A percentile compares a stretch with the other conserved stretches of the same genome.
These are phyloP conservation scores for Claviceps fusiformis DNA, from an alignment of 2,329 filamentous ascomycete species.

Conservation along the genomic window DNA sequence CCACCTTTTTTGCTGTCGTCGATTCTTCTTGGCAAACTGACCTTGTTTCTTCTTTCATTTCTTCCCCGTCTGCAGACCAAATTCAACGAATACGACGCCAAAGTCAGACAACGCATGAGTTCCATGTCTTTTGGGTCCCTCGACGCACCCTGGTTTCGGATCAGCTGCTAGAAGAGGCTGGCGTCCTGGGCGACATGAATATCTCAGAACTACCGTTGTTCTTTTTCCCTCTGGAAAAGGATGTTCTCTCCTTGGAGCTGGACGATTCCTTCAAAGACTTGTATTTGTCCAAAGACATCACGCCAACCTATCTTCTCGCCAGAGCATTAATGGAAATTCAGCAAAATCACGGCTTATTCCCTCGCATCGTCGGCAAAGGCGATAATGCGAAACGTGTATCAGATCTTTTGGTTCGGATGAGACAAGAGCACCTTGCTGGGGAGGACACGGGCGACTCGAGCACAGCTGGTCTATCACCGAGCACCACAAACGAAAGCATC, in stretches of 20 bases:
- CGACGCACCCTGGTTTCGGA: constrained; percentile 85
- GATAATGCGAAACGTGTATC: constrained; percentile 84
- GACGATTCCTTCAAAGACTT: constrained; percentile 78
- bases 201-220: constrained; percentile 76
- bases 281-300: constrained; percentile 82
- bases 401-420: constrained; percentile 79
- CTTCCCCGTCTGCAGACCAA: constrained; percentile 48
- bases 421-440: constrained; percentile 72
- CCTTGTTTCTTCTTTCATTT: not conserved
- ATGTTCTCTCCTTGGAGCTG: constrained; percentile 81
- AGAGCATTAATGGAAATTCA: constrained; percentile 92
- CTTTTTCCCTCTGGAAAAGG: constrained; percentile 84
- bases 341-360: constrained; percentile 82
- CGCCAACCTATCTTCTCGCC: constrained; percentile 76
- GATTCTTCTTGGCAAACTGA: constrained; percentile 2
- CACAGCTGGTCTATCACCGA: constrained; percentile 63
- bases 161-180: constrained; percentile 80
- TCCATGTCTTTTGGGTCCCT: constrained; percentile 93
- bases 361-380: constrained; percentile 86
- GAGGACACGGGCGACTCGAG: constrained; percentile 53
- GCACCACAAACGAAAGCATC: constrained; percentile 74
- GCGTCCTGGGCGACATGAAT: constrained; percentile 83
- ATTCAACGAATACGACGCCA: constrained; percentile 81
- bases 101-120: constrained; percentile 84
- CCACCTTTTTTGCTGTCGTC: not conserved